Evolutionary conservation across 2,329 filamentous ascomycete species (phyloP).

Genomic region (Lachnum nothofagi): DNA sequence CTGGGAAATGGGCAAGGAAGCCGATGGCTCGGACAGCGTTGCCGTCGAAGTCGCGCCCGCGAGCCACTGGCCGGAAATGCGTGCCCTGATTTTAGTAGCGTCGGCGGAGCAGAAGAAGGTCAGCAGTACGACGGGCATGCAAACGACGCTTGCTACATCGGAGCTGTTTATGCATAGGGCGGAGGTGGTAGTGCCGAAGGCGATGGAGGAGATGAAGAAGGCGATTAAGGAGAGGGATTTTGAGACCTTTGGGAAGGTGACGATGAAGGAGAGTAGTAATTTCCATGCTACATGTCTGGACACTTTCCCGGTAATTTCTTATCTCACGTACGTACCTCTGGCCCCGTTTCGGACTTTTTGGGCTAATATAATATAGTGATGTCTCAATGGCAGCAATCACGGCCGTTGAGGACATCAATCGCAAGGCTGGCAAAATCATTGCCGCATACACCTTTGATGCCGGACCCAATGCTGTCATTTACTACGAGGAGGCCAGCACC

Average conservation of each 20-base stretch:
- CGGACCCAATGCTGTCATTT: slow-evolving; percentile 93
- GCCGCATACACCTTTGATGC: slow-evolving; percentile 97
- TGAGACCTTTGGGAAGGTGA: slow-evolving; percentile 77
- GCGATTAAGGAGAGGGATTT: slow-evolving; percentile 78
- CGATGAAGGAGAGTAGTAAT: slow-evolving; percentile 94
- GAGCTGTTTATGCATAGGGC: slow-evolving; percentile 78
- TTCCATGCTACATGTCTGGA: slow-evolving; percentile 96
- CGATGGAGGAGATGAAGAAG: slow-evolving; percentile 80
- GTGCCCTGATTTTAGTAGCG: slow-evolving; percentile 83
- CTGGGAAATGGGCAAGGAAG: slow-evolving; percentile 74
- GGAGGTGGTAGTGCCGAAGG: slow-evolving; percentile 67
- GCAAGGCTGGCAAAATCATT: slow-evolving; percentile 68
- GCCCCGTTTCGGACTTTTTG: neutral
- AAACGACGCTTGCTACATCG: slow-evolving; percentile 88
- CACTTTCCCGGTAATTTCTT: slow-evolving; percentile 96
- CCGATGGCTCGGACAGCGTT: slow-evolving; percentile 78
- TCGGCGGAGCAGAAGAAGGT: slow-evolving; percentile 95
- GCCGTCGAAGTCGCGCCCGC: slow-evolving; percentile 85
- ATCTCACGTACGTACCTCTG: slow-evolving; percentile 69
- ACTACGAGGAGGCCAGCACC: slow-evolving; percentile 80
- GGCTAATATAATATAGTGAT: slow-evolving; percentile 44
- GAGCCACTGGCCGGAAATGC: slow-evolving; percentile 92
- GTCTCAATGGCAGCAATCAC: slow-evolving; percentile 80
- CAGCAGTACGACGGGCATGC: slow-evolving; percentile 89
- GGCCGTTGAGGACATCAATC: slow-evolving; percentile 85